Conservation (phyloP, 768 basidiomycete species). For the Trametes maxima region DNA sequence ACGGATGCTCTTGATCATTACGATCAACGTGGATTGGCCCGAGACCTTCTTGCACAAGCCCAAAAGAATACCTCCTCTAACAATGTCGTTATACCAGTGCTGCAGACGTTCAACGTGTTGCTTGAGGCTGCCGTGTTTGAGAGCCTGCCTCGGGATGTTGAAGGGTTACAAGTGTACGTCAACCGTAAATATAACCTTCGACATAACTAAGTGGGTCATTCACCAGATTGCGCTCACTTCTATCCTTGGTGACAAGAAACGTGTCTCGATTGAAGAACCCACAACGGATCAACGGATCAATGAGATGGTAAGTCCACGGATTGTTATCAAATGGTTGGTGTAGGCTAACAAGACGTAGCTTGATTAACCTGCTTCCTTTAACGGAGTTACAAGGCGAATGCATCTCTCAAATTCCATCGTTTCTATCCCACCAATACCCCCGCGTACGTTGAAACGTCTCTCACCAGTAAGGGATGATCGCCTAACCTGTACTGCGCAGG, state of each 20-base stretch:
- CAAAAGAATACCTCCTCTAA: conserved; percentile 62
- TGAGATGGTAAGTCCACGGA: conserved; percentile 69
- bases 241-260: conserved; percentile 61
- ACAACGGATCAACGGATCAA: conserved; percentile 77
- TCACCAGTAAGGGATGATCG: neutral
- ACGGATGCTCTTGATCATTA: conserved; percentile 39
- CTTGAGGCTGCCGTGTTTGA: conserved; percentile 68
- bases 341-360: conserved; percentile 42
- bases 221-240: conserved; percentile 54
- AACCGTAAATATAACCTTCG: neutral
- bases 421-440: conserved; percentile 81
- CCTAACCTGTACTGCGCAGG: conserved; percentile 43
- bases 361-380: conserved; percentile 63
- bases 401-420: conserved; percentile 51
- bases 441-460: conserved; percentile 51
- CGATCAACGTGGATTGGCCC: conserved; percentile 51
- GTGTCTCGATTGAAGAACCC: conserved; percentile 75
- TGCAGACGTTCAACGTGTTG: conserved; percentile 75
- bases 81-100: conserved; percentile 74
- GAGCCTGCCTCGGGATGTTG: conserved; percentile 46
- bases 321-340: neutral
- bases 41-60: conserved; percentile 59
- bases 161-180: conserved; percentile 57
- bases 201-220: neutral
- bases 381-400: conserved; percentile 47